These are phyloP conservation scores for Entoloma clypeatum DNA, from an alignment of 1,284 basidiomycete species.

Conservation along the genomic window DNA sequence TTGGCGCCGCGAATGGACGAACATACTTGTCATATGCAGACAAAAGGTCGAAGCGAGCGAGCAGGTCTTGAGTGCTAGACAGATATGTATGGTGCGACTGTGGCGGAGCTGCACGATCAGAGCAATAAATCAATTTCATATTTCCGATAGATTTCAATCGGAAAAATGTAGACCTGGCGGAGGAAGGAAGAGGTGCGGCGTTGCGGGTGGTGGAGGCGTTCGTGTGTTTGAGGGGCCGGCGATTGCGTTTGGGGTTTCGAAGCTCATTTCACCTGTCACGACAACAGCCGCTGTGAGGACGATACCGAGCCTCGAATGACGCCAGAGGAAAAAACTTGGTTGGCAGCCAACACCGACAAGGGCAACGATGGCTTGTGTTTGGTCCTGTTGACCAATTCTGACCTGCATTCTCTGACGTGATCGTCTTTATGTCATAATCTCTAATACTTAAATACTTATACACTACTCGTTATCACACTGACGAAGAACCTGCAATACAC, in stretches of 20 bases:
- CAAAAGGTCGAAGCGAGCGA: conserved; percentile 62
- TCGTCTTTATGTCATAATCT: background rate
- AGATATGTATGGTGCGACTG: conserved; percentile 46
- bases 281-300: conserved; percentile 12
- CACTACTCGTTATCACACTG: conserved; percentile 8
- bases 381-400: conserved; percentile 16
- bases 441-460: conserved; percentile 9
- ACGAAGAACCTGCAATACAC: conserved; percentile 17
- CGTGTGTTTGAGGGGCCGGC: conserved; percentile 39
- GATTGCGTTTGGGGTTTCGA: conserved; percentile 34
- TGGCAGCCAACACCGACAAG: conserved; percentile 14
- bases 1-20: conserved; percentile 37
- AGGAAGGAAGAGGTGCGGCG: conserved; percentile 39
- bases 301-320: conserved; percentile 18
- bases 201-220: conserved; percentile 22
- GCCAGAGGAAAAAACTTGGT: conserved; percentile 14
- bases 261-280: conserved; percentile 29
- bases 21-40: conserved; percentile 76
- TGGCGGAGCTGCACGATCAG: conserved; percentile 35
- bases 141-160: conserved; percentile 4
- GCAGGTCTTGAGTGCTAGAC: conserved; percentile 69
- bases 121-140: conserved; percentile 5
- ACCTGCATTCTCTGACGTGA: conserved; percentile 3
- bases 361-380: conserved; percentile 21
- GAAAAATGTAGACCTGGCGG: conserved; percentile 35